phyloP scores from a whole-genome alignment of 805 yeast species.

The Saturnispora bothae region DNA sequence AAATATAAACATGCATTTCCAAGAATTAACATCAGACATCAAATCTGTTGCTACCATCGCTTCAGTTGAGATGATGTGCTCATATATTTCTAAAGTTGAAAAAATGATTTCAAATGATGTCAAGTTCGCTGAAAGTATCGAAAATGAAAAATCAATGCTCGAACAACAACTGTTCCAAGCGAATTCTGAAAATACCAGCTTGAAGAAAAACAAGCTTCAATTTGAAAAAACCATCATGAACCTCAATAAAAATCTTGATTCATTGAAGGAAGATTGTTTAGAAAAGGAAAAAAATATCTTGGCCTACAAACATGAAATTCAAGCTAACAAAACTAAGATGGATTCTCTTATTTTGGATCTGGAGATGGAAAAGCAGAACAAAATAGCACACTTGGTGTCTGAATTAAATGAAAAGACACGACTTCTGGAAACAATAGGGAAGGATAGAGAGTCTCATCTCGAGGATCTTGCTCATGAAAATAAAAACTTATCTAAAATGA shows the following conservation, averaged over 20 bases:
- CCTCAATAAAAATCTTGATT: conserved; percentile 2
- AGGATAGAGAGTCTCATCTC: no score
- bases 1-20: no score
- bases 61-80: neutral
- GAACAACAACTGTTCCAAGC: neutral
- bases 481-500: neutral
- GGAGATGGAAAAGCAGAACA: conserved; percentile 9
- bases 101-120: neutral
- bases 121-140: neutral
- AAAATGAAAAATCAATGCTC: neutral
- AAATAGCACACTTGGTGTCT: no score
- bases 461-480: neutral
- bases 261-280: neutral
- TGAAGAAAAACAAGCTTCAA: neutral
- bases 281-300: neutral
- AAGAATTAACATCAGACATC: no score
- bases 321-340: neutral
- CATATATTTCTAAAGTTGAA: neutral
- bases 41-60: neutral
- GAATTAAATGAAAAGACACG: no score
- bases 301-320: neutral
- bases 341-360: conserved; percentile 2
- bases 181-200: neutral
- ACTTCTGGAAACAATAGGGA: no score
- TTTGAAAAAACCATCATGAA: neutral